Conservation (phyloP, 768 basidiomycete species). For the Agrocybe praecox region DNA sequence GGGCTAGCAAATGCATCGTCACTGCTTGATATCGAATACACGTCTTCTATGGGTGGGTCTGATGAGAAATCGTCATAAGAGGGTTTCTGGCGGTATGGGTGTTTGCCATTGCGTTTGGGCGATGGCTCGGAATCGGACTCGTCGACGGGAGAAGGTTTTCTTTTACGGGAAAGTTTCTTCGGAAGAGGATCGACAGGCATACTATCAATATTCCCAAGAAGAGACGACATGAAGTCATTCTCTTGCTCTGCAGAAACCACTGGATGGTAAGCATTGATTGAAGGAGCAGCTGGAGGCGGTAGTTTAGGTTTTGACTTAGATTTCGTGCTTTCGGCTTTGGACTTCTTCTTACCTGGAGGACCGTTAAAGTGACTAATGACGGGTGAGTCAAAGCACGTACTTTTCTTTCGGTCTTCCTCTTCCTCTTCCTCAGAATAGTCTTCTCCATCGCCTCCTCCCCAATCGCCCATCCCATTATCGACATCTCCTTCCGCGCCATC, state of each 20-base stretch:
- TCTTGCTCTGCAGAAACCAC: conserved; percentile 78
- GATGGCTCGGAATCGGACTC: conserved; percentile 41
- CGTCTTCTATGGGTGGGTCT: conserved; percentile 45
- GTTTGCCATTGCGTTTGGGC: conserved; percentile 29
- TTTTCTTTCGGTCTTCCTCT: conserved; percentile 46
- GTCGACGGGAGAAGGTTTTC: conserved; percentile 60
- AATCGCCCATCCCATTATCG: conserved; percentile 98
- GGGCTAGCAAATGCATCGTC: conserved; percentile 71
- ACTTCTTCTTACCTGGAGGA: conserved; percentile 43
- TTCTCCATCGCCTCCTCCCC: conserved; percentile 64
- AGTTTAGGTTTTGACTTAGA: conserved; percentile 52
- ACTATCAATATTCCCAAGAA: conserved; percentile 75
- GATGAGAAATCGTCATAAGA: conserved; percentile 47
- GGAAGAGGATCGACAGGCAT: conserved; percentile 24
- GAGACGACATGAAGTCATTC: conserved; percentile 82
- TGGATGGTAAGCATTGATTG: conserved; percentile 82
- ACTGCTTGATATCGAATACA: conserved; percentile 42
- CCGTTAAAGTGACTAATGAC: neutral
- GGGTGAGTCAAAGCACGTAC: conserved; percentile 25
- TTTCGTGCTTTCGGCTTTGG: conserved; percentile 35
- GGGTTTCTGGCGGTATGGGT: conserved; percentile 33
- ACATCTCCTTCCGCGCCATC: conserved; percentile 91
- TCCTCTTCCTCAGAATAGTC: conserved; percentile 50
- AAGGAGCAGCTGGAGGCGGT: conserved; percentile 54
- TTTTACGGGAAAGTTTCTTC: conserved; percentile 51